phyloP scores from a whole-genome alignment of 163 green algal genomes.

The Scenedesmus sp. region DNA sequence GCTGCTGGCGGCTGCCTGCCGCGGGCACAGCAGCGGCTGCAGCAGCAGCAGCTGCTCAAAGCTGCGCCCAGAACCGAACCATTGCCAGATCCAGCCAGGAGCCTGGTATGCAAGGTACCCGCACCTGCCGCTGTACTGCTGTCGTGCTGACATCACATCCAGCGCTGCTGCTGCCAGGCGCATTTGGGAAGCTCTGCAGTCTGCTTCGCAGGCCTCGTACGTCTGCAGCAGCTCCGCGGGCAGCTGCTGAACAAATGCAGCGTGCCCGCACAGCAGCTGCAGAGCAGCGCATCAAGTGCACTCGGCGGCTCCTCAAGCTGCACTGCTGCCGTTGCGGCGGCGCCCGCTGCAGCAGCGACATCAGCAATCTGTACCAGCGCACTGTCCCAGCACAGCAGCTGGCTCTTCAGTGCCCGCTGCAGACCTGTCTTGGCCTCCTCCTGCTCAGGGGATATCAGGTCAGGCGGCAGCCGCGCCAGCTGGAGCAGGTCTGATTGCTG shows the following conservation, averaged over 20 bases:
- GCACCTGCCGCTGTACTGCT: constrained; percentile 37
- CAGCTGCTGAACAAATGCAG: constrained; percentile 29
- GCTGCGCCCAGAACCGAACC: background rate
- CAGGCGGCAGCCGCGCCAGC: background rate
- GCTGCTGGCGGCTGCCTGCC: background rate
- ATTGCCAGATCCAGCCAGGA: constrained; percentile 23
- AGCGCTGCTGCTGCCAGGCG: constrained; percentile 12
- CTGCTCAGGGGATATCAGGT: background rate
- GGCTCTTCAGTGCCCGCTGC: background rate
- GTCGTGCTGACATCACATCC: constrained; percentile 23
- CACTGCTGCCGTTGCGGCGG: constrained; percentile 17
- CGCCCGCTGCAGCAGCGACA: background rate
- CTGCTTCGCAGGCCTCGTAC: background rate
- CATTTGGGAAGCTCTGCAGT: background rate
- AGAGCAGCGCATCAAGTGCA: constrained; percentile 33
- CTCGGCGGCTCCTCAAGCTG: constrained; percentile 7
- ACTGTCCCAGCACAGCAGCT: background rate
- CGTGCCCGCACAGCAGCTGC: constrained; percentile 9
- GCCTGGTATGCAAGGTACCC: constrained; percentile 32
- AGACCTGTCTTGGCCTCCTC: background rate
- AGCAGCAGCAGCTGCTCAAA: constrained; percentile 40
- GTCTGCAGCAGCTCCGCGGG: background rate
- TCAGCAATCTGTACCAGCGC: constrained; percentile 20
- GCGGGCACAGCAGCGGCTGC: constrained; percentile 22
- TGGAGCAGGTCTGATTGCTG: constrained; percentile 4